These are phyloP conservation scores for Amanita thiersii DNA, from an alignment of 768 basidiomycete species.

Conservation along the genomic window DNA sequence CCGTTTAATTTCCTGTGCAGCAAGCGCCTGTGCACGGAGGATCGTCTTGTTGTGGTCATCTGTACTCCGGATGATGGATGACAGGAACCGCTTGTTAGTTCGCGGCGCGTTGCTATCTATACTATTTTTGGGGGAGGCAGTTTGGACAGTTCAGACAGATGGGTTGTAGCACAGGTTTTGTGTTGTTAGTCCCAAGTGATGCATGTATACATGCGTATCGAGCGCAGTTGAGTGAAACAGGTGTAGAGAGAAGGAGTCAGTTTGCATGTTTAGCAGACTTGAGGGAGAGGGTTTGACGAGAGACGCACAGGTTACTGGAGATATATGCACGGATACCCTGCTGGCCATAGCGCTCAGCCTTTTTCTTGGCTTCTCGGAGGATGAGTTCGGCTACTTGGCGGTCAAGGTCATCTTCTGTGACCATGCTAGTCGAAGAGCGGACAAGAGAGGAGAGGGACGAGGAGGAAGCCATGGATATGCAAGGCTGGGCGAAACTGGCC, in stretches of 20 bases:
- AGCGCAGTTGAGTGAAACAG: background rate
- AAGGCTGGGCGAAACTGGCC: too few relatives aligned
- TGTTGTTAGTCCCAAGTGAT: background rate
- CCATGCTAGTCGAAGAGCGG: constrained; percentile 67
- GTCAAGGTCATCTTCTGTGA: constrained; percentile 84
- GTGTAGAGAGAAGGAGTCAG: background rate
- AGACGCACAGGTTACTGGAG: constrained; percentile 37
- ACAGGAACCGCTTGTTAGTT: constrained; percentile 76
- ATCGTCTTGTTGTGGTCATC: constrained; percentile 94
- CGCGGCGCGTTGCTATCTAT: constrained; percentile 67
- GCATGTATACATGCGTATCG: background rate
- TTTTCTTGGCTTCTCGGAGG: constrained; percentile 87
- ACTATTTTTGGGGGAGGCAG: constrained; percentile 2
- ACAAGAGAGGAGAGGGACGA: constrained; percentile 79
- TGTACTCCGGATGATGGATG: constrained; percentile 84
- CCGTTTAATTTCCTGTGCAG: constrained; percentile 65
- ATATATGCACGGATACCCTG: constrained; percentile 78
- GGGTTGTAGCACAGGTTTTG: too few relatives aligned
- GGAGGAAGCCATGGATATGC: constrained; percentile 3
- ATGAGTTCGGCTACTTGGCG: constrained; percentile 88
- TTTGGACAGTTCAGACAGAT: background rate
- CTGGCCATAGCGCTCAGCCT: constrained; percentile 71
- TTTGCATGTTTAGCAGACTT: background rate
- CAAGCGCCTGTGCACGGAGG: constrained; percentile 60
- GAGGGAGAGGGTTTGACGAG: background rate